Percentiles rank a stretch among this genome's conserved stretches.
Evolutionary conservation across 495 filamentous ascomycete genomes (phyloP).

Genomic region (Daldinia vernicosa): DNA sequence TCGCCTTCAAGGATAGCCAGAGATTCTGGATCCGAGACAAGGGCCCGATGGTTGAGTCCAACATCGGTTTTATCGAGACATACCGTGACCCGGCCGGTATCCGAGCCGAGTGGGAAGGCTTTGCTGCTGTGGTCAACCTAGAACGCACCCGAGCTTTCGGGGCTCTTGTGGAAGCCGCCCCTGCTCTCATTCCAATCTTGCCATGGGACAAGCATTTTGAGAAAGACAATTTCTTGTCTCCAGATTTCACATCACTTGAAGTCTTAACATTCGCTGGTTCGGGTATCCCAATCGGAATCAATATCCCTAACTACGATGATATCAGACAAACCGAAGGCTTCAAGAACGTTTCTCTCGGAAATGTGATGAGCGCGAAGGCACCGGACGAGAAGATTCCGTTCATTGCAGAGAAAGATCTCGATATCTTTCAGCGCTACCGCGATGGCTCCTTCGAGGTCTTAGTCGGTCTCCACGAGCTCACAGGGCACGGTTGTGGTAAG

Average conservation of each 20-base stretch:
- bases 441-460: slow-evolving; percentile 93
- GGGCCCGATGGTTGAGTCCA: slow-evolving; percentile 86
- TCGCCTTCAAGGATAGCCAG: slow-evolving; percentile 90
- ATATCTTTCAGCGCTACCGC: slow-evolving; percentile 79
- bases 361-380: slow-evolving; percentile 88
- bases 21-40: slow-evolving; percentile 92
- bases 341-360: slow-evolving; percentile 95
- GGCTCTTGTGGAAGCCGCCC: slow-evolving; percentile 80
- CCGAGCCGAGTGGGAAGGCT: slow-evolving; percentile 97
- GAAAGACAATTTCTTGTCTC: slow-evolving; percentile 92
- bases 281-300: slow-evolving; percentile 83
- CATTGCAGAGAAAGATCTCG: slow-evolving; percentile 75
- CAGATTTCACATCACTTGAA: slow-evolving; percentile 91
- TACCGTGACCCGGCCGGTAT: slow-evolving; percentile 94
- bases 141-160: slow-evolving; percentile 93
- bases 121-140: slow-evolving; percentile 77
- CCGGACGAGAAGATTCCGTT: slow-evolving; percentile 92
- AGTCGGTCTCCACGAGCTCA: slow-evolving; percentile 93
- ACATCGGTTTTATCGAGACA: slow-evolving; percentile 96
- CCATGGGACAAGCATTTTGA: slow-evolving; percentile 92
- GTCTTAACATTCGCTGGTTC: slow-evolving; percentile 73
- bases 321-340: slow-evolving; percentile 94
- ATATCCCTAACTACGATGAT: slow-evolving; percentile 90
- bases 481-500: slow-evolving; percentile 96
- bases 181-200: slow-evolving; percentile 82